These are phyloP conservation scores for Paecilomyces variotii DNA, from an alignment of 2,329 filamentous ascomycete genomes.

Conservation along the genomic window DNA sequence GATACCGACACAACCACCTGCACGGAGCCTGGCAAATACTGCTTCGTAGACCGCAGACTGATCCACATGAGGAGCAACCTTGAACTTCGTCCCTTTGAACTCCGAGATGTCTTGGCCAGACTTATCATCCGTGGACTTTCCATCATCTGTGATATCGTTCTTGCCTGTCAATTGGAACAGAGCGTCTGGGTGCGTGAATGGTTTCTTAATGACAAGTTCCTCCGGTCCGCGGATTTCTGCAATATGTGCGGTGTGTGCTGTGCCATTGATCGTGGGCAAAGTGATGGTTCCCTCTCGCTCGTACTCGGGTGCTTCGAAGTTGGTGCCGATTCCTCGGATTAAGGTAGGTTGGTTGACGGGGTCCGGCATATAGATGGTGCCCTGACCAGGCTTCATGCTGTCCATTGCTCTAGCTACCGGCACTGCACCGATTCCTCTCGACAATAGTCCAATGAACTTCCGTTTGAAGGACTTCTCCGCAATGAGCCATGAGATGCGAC, in stretches of 20 bases:
- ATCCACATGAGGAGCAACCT: constrained; percentile 85
- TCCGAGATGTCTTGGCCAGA: constrained; percentile 46
- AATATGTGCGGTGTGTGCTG: constrained; percentile 75
- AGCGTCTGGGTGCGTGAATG: constrained; percentile 70
- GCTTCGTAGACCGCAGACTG: constrained; percentile 90
- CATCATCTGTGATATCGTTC: constrained; percentile 61
- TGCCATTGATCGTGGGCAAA: constrained; percentile 74
- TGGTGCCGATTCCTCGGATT: constrained; percentile 69
- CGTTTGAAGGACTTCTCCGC: constrained; percentile 92
- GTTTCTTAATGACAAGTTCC: constrained; percentile 77
- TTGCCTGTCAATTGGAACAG: constrained; percentile 75
- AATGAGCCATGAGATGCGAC: constrained; percentile 85
- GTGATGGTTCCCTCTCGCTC: constrained; percentile 78
- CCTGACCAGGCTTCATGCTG: constrained; percentile 67
- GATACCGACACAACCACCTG: constrained; percentile 86
- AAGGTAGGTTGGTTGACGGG: constrained; percentile 76
- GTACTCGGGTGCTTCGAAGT: constrained; percentile 66
- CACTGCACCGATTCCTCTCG: constrained; percentile 76
- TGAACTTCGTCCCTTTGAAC: constrained; percentile 73
- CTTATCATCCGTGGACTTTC: constrained; percentile 50
- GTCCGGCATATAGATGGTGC: constrained; percentile 81
- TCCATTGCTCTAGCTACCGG: constrained; percentile 93
- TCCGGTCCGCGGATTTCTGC: constrained; percentile 69
- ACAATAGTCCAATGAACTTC: constrained; percentile 78
- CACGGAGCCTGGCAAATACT: constrained; percentile 74